These are phyloP conservation scores for Mycena metata DNA, from an alignment of 768 basidiomycete genomes.

Conservation along the genomic window DNA sequence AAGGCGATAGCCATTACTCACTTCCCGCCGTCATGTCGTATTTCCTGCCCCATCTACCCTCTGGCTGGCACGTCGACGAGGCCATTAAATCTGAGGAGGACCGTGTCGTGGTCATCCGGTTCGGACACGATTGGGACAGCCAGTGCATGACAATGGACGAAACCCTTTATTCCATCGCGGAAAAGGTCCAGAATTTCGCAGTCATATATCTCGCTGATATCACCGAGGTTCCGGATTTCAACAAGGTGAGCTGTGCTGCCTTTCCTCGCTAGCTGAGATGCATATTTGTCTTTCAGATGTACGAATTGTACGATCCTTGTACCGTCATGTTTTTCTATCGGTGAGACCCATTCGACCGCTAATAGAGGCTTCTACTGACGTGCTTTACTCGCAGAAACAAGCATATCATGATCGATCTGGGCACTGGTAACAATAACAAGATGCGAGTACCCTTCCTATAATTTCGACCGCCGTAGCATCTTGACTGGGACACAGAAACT, in stretches of 20 bases:
- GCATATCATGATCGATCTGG: slow-evolving; percentile 99
- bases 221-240: slow-evolving; percentile 97
- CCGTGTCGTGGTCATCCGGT: slow-evolving; percentile 93
- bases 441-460: slow-evolving; percentile 71
- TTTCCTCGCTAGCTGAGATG: not conserved
- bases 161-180: slow-evolving; percentile 90
- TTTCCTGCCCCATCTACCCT: slow-evolving; percentile 89
- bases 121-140: slow-evolving; percentile 73
- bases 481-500: slow-evolving; percentile 73
- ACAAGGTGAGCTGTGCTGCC: slow-evolving; percentile 77
- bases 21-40: slow-evolving; percentile 15
- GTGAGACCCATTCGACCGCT: slow-evolving; percentile 58
- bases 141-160: slow-evolving; percentile 99
- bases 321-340: slow-evolving; percentile 99
- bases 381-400: slow-evolving; percentile 76
- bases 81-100: slow-evolving; percentile 99
- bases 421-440: slow-evolving; percentile 99
- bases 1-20: too few species aligned
- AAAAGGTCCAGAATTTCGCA: slow-evolving; percentile 98
- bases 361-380: slow-evolving; percentile 1
- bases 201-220: slow-evolving; percentile 97
- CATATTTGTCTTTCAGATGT: slow-evolving; percentile 76
- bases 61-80: slow-evolving; percentile 99
- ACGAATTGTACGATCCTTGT: slow-evolving; percentile 97
- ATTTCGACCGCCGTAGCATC: not conserved